These are phyloP conservation scores for Candolleomyces aberdarensis DNA, from an alignment of 768 basidiomycete genomes.

Conservation along the genomic window DNA sequence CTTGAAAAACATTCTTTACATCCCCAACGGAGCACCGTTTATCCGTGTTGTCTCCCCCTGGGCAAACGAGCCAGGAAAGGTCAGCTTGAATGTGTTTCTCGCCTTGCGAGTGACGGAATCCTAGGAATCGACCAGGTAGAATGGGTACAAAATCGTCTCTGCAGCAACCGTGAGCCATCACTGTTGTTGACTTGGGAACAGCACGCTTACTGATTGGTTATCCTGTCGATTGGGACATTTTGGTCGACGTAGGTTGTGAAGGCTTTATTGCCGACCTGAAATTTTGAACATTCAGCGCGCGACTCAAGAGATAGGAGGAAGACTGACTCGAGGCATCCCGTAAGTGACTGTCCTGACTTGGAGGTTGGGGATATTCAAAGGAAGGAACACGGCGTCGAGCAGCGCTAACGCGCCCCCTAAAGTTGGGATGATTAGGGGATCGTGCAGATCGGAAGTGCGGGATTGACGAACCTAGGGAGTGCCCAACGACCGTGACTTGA, in stretches of 20 bases:
- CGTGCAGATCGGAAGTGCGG: conserved; percentile 22
- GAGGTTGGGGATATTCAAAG: conserved; percentile 42
- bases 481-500: conserved; percentile 40
- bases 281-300: not conserved
- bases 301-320: conserved; percentile 10
- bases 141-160: conserved; percentile 28
- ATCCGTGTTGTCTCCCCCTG: conserved; percentile 24
- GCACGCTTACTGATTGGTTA: conserved; percentile 19
- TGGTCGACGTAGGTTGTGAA: conserved; percentile 26
- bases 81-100: conserved; percentile 38
- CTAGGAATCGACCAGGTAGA: conserved; percentile 36
- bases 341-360: conserved; percentile 37
- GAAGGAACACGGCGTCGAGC: conserved; percentile 55
- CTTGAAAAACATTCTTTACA: conserved; percentile 20
- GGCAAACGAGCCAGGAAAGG: conserved; percentile 25
- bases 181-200: not conserved
- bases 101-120: conserved; percentile 36
- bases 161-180: not conserved
- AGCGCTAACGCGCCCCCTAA: conserved; percentile 54
- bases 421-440: conserved; percentile 48
- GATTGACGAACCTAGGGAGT: conserved; percentile 35
- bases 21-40: conserved; percentile 19
- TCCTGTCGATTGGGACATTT: conserved; percentile 18
- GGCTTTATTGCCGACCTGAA: conserved; percentile 33
- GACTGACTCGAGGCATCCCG: conserved; percentile 39